Percentiles rank a stretch among this genome's conserved stretches.
Conservation (phyloP, 192 early-diverging fungal species). For the Coemansia sp. region DNA sequence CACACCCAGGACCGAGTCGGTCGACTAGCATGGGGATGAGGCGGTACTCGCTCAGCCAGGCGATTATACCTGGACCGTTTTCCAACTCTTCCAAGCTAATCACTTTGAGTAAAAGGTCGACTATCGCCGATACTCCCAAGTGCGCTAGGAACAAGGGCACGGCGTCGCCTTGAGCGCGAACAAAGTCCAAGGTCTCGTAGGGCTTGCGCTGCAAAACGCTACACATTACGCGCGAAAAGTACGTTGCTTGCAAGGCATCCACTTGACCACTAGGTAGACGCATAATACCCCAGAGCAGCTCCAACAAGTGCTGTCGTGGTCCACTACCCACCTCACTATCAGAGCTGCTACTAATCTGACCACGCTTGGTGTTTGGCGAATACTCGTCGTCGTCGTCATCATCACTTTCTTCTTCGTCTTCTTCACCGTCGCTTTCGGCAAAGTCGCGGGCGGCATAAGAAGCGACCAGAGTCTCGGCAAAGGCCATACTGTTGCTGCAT, state of each 20-base stretch:
- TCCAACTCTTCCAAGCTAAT: constrained; percentile 91
- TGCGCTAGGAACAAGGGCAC: constrained; percentile 80
- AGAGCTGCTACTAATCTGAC: neutral
- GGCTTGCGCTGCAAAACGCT: constrained; percentile 90
- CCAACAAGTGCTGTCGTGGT: constrained; percentile 65
- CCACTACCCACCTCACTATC: neutral
- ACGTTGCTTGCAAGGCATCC: constrained; percentile 81
- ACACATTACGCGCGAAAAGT: constrained; percentile 90
- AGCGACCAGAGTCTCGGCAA: constrained; percentile 42
- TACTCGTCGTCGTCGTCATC: neutral
- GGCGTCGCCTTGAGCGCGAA: constrained; percentile 76
- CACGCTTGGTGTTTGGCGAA: too few relatives aligned
- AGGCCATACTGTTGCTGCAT: constrained; percentile 50
- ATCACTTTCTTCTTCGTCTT: constrained; percentile 8
- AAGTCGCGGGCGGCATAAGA: constrained; percentile 43
- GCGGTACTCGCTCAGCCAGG: constrained; percentile 87
- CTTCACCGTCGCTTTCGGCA: constrained; percentile 44
- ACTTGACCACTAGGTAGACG: constrained; percentile 71
- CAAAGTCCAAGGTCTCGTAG: constrained; percentile 85
- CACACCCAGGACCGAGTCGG: constrained; percentile 76
- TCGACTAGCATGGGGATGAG: constrained; percentile 77
- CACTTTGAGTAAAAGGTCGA: constrained; percentile 90
- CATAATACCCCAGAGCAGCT: constrained; percentile 84
- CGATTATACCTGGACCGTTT: constrained; percentile 82
- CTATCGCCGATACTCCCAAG: constrained; percentile 84